Evolutionary conservation across 2,329 filamentous ascomycete genomes (phyloP), one percentile per base, ranked within the genome.

Genomic region (Pyrenophora graminea): DNA sequence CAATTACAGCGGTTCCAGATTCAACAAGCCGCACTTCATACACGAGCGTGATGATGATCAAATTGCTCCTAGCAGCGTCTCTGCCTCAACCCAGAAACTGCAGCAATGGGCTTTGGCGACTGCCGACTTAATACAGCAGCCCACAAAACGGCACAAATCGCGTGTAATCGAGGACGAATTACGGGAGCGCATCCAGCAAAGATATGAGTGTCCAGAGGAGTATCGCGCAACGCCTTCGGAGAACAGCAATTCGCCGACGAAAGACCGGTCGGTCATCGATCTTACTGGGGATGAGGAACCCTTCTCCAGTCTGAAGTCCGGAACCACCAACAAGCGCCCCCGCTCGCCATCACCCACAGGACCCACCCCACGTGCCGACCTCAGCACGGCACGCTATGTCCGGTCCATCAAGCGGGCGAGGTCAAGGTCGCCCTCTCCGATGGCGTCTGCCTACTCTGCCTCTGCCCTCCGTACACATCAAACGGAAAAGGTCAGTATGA

Each of bases 91-190:
- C 6, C 18, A 44, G 13, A 32, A 43, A 36, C 57, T 60, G 21
- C 45, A 56, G 32, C 42, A 33, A 9, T 60, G 55, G 52, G 55
- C 52, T 8, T 23, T 55, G 5, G 15, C 36, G 13, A 59, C 57
- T 8, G 54, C 51, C 9, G 41, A 34, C 18, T 44, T 57, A 27
- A 27, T 37, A 4, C 46, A 53, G 19, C 31, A 50, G 1, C 34
- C 36, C 9, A 18, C 40, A 4, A 37, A 27, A n/a, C 41, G 36
- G 4, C 27, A 13, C 27, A 45, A 45, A 2, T 43, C 49, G 21
- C 51, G 49, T 9, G 18, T 27, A 1, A 48, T 51, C 7, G 57
- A 57, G 27, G 32, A 33, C 7, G 27, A 48, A 3, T 51, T 32
- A 3, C 31, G 49, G 2, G 39, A 55, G 12, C 51, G 51, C 3